A percentile compares a stretch with the other conserved stretches of the same genome.
Evolutionary conservation across 176 grass and related monocot species (phyloP).

Genomic region (Microstegium vimineum): DNA sequence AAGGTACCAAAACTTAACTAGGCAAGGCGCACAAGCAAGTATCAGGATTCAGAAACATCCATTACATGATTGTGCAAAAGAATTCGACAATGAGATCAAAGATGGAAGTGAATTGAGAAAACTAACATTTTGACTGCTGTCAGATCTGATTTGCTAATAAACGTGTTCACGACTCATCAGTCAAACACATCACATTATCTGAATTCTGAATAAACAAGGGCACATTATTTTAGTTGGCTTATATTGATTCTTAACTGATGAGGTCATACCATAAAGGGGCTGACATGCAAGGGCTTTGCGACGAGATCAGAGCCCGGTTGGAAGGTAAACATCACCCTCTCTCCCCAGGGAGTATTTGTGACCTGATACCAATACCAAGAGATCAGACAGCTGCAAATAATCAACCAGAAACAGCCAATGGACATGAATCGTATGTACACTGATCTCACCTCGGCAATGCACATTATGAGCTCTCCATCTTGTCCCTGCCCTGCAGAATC

Average conservation of each 20-base stretch:
- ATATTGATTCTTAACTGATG: not conserved
- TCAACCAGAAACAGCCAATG: not conserved
- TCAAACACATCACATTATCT: not conserved
- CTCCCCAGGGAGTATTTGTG: slow-evolving; percentile 93
- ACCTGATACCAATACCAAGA: slow-evolving; percentile 39
- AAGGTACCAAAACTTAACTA: not conserved
- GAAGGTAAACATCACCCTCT: slow-evolving; percentile 77
- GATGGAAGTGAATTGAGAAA: not conserved
- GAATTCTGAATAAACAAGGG: not conserved
- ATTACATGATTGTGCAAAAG: not conserved
- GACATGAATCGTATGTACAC: not conserved
- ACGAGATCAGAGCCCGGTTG: slow-evolving; percentile 69
- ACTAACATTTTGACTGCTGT: not conserved
- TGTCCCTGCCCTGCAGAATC: slow-evolving; percentile 27
- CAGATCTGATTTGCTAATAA: not conserved
- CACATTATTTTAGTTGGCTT: not conserved
- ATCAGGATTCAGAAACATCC: not conserved
- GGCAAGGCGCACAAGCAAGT: not conserved
- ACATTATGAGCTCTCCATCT: slow-evolving; percentile 46
- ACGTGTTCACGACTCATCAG: not conserved
- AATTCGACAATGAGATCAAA: not conserved
- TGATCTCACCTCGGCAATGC: slow-evolving; percentile 70
- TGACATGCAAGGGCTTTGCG: slow-evolving; percentile 86
- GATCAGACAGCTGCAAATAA: not conserved
- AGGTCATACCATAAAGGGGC: slow-evolving; percentile 79